A percentile compares a stretch with the other conserved stretches of the same genome.
Conservation (phyloP, 1,284 basidiomycete species). For the Coniferiporia sulphurascens region DNA sequence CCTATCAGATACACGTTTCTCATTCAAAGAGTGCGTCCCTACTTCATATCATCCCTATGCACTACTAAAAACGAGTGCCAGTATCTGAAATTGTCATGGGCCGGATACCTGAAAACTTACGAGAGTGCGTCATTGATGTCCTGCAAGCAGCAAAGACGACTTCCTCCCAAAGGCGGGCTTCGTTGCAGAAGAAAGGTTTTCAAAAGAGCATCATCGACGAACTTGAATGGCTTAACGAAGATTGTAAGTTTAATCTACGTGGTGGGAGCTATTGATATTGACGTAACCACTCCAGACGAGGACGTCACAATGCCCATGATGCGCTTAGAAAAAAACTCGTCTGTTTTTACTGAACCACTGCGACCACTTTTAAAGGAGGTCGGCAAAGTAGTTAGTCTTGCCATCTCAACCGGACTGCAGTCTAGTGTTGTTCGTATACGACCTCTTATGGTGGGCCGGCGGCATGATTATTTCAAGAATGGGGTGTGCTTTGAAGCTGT, state of each 20-base stretch:
- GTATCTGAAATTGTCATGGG: constrained; percentile 61
- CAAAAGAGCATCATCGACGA: constrained; percentile 61
- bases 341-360: constrained; percentile 43
- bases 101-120: constrained; percentile 51
- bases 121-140: constrained; percentile 52
- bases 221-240: constrained; percentile 60
- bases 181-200: constrained; percentile 62
- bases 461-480: constrained; percentile 62
- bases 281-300: constrained; percentile 38
- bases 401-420: constrained; percentile 54
- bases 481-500: constrained; percentile 76
- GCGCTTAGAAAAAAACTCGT: constrained; percentile 58
- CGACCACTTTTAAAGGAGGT: constrained; percentile 55
- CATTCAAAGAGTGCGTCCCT: constrained; percentile 59
- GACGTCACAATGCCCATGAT: constrained; percentile 53
- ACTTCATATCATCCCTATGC: not conserved
- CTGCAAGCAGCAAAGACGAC: constrained; percentile 60
- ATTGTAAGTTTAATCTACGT: constrained; percentile 37
- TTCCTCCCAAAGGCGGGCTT: constrained; percentile 60
- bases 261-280: not conserved
- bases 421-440: constrained; percentile 58
- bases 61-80: constrained; percentile 26
- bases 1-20: constrained; percentile 69
- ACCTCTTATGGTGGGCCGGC: constrained; percentile 65
- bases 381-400: constrained; percentile 58